Evolutionary conservation across 495 filamentous ascomycete species (phyloP), one percentile per base, ranked within the genome.

Genomic region (Pseudotulostoma volvatum): DNA sequence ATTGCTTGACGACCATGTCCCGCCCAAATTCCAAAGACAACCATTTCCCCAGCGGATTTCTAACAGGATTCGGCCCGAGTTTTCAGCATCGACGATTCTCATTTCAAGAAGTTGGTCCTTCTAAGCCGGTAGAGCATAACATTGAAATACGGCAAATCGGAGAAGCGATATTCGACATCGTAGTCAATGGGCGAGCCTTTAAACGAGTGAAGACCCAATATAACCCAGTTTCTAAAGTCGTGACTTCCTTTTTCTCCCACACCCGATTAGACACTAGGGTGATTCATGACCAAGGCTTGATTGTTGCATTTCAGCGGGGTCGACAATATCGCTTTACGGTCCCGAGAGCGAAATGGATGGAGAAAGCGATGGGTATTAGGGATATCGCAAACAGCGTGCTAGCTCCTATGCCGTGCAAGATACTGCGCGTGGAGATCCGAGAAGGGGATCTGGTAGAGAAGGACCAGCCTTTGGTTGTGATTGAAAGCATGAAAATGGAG

Each of bases 401-500:
- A 34, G 81, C 87, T 17, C 87, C 87, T 1, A 94, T 95, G 87
- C 87, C 87, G 8, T 93, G 87, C 59, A 95, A 93, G 61, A 74
- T 94, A 3, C 58, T 94, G 42, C 71, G 83, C 37, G 84, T 92
- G 20, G 79, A 87, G 53, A 82, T 88, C 39, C 57, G 72, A 38
- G 84, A 79, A 39, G 92, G 90, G 0, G 77, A 87, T 44, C 58
- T 51, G 36, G 88, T 96, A 30, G 71, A 76, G 52, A 92, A 86
- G 60, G 87, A 86, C 37, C 76, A 92, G 47, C 73, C 84, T 14
- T 61, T 97, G 44, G 84, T 96, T 31, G 87, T 97, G 1, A 93
- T 97, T 51, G 90, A 97, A 60, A 95, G 88, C 40, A 97, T 97
- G 90, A 97, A 97, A 70, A 97, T 97, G 90, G 90, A 97, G 61